Evolutionary conservation across 2,329 filamentous ascomycete species (phyloP).

Genomic region (Nothophoma quercina): DNA sequence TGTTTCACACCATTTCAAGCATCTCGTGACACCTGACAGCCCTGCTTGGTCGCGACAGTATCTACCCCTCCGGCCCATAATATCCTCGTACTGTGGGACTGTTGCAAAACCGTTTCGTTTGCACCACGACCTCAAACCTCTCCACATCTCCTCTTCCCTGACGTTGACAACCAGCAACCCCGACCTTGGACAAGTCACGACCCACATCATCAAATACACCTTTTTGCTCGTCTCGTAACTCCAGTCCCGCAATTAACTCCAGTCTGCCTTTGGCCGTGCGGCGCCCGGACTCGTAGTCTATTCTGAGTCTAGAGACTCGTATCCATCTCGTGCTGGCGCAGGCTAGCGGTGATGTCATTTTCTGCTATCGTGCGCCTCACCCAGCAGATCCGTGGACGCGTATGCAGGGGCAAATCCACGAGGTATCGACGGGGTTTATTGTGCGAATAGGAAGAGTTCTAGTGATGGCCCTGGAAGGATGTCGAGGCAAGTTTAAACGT

Average conservation of each 20-base stretch:
- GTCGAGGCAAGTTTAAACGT: too few species aligned
- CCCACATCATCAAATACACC: conserved; percentile 6
- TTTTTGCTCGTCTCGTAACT: background rate
- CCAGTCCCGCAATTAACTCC: conserved; percentile 6
- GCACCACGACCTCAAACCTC: background rate
- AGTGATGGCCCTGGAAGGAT: background rate
- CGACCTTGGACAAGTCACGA: background rate
- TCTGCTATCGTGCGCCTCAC: background rate
- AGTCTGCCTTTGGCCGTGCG: background rate
- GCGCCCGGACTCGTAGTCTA: background rate
- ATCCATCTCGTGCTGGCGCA: too few species aligned
- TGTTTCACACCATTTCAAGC: background rate
- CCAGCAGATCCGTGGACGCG: background rate
- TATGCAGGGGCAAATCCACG: conserved; percentile 11
- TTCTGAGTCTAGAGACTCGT: background rate
- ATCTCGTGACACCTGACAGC: background rate
- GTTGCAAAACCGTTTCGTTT: conserved; percentile 13
- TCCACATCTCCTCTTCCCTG: too few species aligned
- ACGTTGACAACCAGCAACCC: too few species aligned
- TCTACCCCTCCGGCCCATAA: too few species aligned
- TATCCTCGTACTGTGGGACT: background rate
- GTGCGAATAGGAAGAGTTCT: background rate
- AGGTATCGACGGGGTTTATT: background rate
- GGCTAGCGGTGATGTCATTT: conserved; percentile 10
- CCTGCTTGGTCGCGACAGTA: too few species aligned